These are phyloP conservation scores for Fraxinus platypoda DNA, from an alignment of 305 asterid genomes.

Conservation along the genomic window DNA sequence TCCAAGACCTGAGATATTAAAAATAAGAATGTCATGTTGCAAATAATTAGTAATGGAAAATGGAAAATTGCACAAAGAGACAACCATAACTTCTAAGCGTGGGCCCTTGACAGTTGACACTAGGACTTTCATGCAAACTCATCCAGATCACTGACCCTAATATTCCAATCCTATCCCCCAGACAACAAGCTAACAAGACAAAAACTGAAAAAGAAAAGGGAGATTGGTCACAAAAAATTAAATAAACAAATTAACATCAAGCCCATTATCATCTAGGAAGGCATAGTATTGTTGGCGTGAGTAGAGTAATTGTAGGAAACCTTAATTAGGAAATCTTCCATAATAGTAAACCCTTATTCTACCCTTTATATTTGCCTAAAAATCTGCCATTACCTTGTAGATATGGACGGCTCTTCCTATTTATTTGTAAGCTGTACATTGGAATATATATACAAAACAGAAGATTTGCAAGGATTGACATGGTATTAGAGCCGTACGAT, in stretches of 20 bases:
- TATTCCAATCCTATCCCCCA: background rate
- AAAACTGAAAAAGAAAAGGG: background rate
- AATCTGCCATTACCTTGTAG: background rate
- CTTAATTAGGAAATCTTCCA: background rate
- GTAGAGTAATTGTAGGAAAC: background rate
- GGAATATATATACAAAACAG: background rate
- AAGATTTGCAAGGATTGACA: background rate
- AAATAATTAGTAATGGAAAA: background rate
- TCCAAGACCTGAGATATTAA: background rate
- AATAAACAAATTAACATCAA: background rate
- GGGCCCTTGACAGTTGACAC: background rate
- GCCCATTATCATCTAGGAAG: background rate
- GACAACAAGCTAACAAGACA: background rate
- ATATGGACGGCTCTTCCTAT: background rate
- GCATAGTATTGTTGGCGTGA: background rate
- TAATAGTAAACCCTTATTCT: background rate
- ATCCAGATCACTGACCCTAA: background rate
- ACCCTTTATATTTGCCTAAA: background rate
- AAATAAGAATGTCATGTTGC: background rate
- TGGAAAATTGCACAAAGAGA: background rate
- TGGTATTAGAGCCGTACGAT: background rate
- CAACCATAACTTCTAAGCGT: background rate
- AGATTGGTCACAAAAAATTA: background rate
- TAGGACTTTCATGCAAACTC: background rate
- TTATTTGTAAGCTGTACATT: background rate